Conservation (phyloP, 202 grass and related monocot species). For the Elaeis oleifera region DNA sequence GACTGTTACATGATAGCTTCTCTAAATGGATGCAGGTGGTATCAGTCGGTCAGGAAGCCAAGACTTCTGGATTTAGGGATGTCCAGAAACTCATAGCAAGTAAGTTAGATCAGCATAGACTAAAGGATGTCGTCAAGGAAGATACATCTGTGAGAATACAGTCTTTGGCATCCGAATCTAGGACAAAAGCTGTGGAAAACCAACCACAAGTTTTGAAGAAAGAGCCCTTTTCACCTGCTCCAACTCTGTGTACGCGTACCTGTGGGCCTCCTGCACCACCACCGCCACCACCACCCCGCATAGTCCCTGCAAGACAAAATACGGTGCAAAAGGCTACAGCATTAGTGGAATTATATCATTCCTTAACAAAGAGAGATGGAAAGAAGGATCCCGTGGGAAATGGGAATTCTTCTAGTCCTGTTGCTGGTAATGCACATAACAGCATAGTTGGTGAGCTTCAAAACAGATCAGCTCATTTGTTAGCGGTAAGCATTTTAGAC, state of each 20-base stretch:
- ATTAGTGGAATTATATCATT: slow-evolving; percentile 67
- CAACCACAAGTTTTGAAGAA: slow-evolving; percentile 12
- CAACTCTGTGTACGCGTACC: slow-evolving; percentile 9
- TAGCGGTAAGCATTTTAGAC: slow-evolving; percentile 39
- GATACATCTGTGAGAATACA: slow-evolving; percentile 6
- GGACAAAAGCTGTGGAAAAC: slow-evolving; percentile 2
- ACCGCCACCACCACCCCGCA: slow-evolving; percentile 5
- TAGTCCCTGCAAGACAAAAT: slow-evolving; percentile 8
- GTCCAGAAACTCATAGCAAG: not conserved
- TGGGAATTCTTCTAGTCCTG: not conserved
- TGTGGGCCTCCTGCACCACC: slow-evolving; percentile 16
- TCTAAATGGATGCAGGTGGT: not conserved
- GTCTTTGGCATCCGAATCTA: not conserved
- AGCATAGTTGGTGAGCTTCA: slow-evolving; percentile 80
- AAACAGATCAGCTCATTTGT: slow-evolving; percentile 64
- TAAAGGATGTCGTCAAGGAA: not conserved
- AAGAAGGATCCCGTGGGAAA: not conserved
- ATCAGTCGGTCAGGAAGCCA: not conserved
- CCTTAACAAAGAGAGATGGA: slow-evolving; percentile 16
- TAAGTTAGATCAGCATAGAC: not conserved
- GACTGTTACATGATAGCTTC: not conserved
- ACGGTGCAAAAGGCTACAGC: slow-evolving; percentile 53
- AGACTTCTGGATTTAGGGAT: not conserved
- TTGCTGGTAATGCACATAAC: slow-evolving; percentile 33
- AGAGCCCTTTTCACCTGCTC: slow-evolving; percentile 21